phyloP scores from a whole-genome alignment of 176 grass and related monocot species.

The Aegilops umbellulata region DNA sequence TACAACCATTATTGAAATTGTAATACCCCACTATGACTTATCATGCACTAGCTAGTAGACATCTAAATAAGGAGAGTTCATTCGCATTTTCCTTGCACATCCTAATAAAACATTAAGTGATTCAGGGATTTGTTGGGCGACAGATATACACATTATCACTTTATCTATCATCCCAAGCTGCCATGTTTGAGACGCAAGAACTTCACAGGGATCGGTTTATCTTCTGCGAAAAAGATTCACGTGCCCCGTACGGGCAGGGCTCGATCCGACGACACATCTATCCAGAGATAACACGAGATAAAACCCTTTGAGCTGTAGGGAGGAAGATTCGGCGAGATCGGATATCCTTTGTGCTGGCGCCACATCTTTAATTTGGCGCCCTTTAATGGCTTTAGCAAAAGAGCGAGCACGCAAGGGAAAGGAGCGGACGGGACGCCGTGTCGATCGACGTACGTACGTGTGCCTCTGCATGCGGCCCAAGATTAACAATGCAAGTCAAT shows the following conservation, averaged over 20 bases:
- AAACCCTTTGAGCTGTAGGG: not conserved
- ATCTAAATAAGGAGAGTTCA: not conserved
- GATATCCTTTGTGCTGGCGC: slow-evolving; percentile 20
- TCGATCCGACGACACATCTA: not conserved
- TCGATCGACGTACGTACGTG: not conserved
- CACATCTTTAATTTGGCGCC: slow-evolving; percentile 23
- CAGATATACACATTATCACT: not conserved
- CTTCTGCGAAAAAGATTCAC: not conserved
- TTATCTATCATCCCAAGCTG: not conserved
- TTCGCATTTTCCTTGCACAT: not conserved
- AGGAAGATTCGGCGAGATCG: slow-evolving; percentile 14
- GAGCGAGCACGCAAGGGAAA: slow-evolving; percentile 1
- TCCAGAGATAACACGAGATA: not conserved
- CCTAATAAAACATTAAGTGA: not conserved
- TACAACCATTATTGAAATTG: not conserved
- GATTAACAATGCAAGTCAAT: slow-evolving; percentile 24
- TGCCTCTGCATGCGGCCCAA: not conserved
- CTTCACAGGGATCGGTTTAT: not conserved
- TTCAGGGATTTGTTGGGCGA: not conserved
- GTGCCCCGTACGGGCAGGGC: not conserved
- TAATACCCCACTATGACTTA: not conserved
- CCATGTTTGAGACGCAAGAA: not conserved
- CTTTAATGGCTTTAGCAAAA: slow-evolving; percentile 32
- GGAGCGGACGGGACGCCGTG: slow-evolving; percentile 18
- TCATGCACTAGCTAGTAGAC: not conserved